Evolutionary conservation across 2,329 filamentous ascomycete genomes (phyloP).

Genomic region (Monilinia polystroma): DNA sequence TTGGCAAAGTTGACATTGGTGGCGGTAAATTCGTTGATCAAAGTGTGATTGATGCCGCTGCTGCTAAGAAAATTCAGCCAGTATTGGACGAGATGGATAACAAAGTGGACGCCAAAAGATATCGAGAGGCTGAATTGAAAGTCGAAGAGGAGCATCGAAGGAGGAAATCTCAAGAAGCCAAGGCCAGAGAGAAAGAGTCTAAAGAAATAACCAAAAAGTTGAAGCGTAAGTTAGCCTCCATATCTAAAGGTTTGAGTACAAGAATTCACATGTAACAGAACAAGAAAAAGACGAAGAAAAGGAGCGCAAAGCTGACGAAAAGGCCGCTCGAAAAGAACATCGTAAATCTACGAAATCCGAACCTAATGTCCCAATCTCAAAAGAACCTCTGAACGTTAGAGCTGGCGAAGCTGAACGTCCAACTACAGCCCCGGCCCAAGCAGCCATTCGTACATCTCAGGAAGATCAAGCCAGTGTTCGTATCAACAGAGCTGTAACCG

Average conservation of each 20-base stretch:
- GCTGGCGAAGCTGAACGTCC: constrained; percentile 18
- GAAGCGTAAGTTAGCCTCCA: constrained; percentile 53
- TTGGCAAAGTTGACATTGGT: constrained; percentile 68
- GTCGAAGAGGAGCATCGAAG: constrained; percentile 65
- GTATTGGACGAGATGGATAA: constrained; percentile 82
- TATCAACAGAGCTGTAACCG: constrained; percentile 30
- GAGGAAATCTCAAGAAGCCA: constrained; percentile 57
- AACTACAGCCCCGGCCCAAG: constrained; percentile 15
- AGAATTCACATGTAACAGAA: constrained; percentile 23
- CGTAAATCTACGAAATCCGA: constrained; percentile 44
- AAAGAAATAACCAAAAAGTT: constrained; percentile 54
- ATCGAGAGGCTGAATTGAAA: constrained; percentile 61
- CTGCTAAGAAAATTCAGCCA: constrained; percentile 73
- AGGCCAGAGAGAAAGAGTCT: constrained; percentile 54
- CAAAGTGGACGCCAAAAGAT: constrained; percentile 70
- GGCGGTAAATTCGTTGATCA: constrained; percentile 78
- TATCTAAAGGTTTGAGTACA: not conserved
- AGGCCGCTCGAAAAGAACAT: constrained; percentile 52
- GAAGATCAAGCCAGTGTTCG: constrained; percentile 35
- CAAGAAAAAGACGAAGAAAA: constrained; percentile 49
- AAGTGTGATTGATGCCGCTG: constrained; percentile 75
- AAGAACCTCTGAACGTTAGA: not conserved
- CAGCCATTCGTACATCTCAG: constrained; percentile 35
- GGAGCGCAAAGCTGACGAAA: constrained; percentile 53
- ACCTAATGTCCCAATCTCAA: constrained; percentile 9